A percentile compares a stretch with the other conserved stretches of the same genome.
Evolutionary conservation across 1,139 yeast genomes (phyloP).

Genomic region (Yamadazyma dendronema): DNA sequence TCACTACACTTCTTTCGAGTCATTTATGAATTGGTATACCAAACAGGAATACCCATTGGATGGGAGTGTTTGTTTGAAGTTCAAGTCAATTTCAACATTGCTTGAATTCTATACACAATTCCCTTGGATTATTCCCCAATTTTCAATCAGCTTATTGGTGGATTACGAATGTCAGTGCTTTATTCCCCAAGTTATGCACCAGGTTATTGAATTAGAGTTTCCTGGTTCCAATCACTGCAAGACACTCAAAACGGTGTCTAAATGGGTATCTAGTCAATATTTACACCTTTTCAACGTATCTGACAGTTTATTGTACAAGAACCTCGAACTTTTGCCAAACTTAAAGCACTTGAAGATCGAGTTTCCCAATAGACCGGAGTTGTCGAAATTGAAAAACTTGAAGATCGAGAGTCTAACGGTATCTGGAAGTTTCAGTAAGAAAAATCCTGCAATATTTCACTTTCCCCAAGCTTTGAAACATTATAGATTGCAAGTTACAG

Average conservation of each 20-base stretch:
- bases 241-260: background rate
- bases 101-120: background rate
- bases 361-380: background rate
- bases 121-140: background rate
- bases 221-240: background rate
- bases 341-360: background rate
- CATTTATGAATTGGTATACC: no score
- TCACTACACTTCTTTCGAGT: no score
- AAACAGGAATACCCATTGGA: no score
- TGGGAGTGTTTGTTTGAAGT: background rate
- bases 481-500: no score
- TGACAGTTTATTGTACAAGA: background rate
- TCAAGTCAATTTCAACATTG: background rate
- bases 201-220: background rate
- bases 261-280: background rate
- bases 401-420: no score
- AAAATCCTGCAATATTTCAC: no score
- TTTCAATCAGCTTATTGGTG: background rate
- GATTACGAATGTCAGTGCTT: background rate
- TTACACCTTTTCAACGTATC: background rate
- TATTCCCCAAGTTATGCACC: background rate
- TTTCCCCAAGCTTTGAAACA: no score
- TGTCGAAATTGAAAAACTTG: background rate
- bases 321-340: background rate
- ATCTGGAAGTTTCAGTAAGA: no score